Conservation (phyloP, 495 filamentous ascomycete genomes). For the Apodospora peruviana region DNA sequence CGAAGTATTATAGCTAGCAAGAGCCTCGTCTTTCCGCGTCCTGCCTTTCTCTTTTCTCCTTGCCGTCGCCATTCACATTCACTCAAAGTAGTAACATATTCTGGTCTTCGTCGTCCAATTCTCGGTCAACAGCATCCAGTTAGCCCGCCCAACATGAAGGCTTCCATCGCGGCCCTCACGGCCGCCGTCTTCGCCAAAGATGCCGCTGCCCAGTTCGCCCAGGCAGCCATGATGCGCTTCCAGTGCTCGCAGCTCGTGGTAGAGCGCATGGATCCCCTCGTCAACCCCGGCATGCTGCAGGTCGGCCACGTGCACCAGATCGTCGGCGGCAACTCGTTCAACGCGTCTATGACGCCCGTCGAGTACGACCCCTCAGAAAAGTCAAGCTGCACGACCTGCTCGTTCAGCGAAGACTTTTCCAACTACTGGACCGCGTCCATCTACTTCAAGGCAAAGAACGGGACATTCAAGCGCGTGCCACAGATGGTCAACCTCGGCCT, state of each 20-base stretch:
- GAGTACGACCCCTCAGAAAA: slow-evolving; percentile 28
- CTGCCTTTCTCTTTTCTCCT: no score
- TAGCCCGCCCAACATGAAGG: slow-evolving; percentile 22
- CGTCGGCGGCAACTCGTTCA: slow-evolving; percentile 38
- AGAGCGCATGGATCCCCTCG: slow-evolving; percentile 38
- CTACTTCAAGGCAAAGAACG: slow-evolving; percentile 41
- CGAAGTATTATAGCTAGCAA: no score
- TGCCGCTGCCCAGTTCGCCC: slow-evolving; percentile 28
- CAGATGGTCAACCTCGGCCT: slow-evolving; percentile 42
- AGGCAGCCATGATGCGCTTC: slow-evolving; percentile 41
- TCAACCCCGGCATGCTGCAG: slow-evolving; percentile 33
- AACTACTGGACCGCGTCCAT: slow-evolving; percentile 44
- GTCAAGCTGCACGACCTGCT: slow-evolving; percentile 36
- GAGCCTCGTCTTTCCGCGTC: no score
- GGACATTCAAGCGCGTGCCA: slow-evolving; percentile 42
- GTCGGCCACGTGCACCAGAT: slow-evolving; percentile 39
- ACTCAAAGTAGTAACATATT: no score
- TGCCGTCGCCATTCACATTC: no score
- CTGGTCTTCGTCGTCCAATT: no score
- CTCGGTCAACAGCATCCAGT: no score
- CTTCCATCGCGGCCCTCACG: slow-evolving; percentile 19
- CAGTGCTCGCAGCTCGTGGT: slow-evolving; percentile 39
- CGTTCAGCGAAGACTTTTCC: slow-evolving; percentile 35
- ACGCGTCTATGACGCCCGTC: slow-evolving; percentile 32
- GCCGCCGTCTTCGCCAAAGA: slow-evolving; percentile 22